phyloP scores from a whole-genome alignment of 805 yeast genomes.

The Hagleromyces aurorensis region DNA sequence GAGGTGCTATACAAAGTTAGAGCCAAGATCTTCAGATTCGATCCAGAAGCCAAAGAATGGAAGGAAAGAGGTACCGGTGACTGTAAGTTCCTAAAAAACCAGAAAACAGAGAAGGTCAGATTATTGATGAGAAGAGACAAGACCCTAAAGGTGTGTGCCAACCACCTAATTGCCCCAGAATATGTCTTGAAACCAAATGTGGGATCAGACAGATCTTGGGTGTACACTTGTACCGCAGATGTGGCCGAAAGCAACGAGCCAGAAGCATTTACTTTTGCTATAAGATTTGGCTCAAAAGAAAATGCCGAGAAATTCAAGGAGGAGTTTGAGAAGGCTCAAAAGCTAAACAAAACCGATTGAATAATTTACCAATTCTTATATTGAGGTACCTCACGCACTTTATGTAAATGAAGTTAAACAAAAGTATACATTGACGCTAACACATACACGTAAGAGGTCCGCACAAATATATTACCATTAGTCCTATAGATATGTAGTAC shows the following conservation, averaged over 20 bases:
- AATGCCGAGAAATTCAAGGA: slow-evolving; percentile 94
- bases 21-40: slow-evolving; percentile 91
- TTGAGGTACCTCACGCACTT: too few species aligned
- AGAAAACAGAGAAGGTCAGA: slow-evolving; percentile 73
- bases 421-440: too few species aligned
- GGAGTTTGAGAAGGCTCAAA: slow-evolving; percentile 80
- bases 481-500: too few species aligned
- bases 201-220: slow-evolving; percentile 98
- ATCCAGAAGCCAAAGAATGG: slow-evolving; percentile 85
- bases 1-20: slow-evolving; percentile 77
- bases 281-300: slow-evolving; percentile 86
- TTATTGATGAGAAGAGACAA: slow-evolving; percentile 98
- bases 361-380: too few species aligned
- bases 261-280: slow-evolving; percentile 93
- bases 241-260: slow-evolving; percentile 93
- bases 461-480: too few species aligned
- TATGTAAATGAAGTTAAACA: too few species aligned
- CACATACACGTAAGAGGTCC: too few species aligned
- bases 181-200: slow-evolving; percentile 84
- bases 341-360: slow-evolving; percentile 42
- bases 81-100: slow-evolving; percentile 90
- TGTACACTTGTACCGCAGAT: slow-evolving; percentile 89
- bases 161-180: slow-evolving; percentile 80
- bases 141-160: slow-evolving; percentile 96
- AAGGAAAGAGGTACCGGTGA: slow-evolving; percentile 99